A percentile compares a stretch with the other conserved stretches of the same genome.
phyloP scores from a whole-genome alignment of 768 basidiomycete species.

The Suillus plorans region DNA sequence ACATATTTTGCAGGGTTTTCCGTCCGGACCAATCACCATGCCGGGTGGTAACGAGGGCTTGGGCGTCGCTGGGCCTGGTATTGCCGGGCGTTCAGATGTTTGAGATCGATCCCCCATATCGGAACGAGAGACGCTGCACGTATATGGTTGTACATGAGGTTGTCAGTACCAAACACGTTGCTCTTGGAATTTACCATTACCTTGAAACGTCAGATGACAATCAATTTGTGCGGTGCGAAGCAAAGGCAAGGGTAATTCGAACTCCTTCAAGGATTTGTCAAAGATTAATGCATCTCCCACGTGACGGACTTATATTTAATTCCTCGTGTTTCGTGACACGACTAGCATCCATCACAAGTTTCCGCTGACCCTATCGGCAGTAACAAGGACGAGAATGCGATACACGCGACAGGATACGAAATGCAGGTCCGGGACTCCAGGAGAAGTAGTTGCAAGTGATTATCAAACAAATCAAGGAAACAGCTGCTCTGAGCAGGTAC shows the following conservation, averaged over 20 bases:
- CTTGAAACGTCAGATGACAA: background rate
- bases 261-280: background rate
- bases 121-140: background rate
- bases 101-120: conserved; percentile 3
- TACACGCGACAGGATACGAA: too few relatives aligned
- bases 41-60: conserved; percentile 62
- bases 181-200: background rate
- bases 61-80: conserved; percentile 8
- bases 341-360: too few relatives aligned
- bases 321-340: too few relatives aligned
- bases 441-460: too few relatives aligned
- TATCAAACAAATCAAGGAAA: too few relatives aligned
- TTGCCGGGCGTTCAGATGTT: background rate
- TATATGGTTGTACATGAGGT: background rate
- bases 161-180: background rate
- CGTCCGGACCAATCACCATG: conserved; percentile 87
- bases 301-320: too few relatives aligned
- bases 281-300: too few relatives aligned
- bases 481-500: too few relatives aligned
- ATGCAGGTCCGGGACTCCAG: too few relatives aligned
- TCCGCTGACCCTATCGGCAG: too few relatives aligned
- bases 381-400: too few relatives aligned
- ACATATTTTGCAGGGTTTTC: conserved; percentile 94
- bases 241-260: background rate
- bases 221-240: background rate